Evolutionary conservation across 805 yeast species (phyloP), one percentile per base, ranked within the genome.

Genomic region (Ogataea ramenticola): DNA sequence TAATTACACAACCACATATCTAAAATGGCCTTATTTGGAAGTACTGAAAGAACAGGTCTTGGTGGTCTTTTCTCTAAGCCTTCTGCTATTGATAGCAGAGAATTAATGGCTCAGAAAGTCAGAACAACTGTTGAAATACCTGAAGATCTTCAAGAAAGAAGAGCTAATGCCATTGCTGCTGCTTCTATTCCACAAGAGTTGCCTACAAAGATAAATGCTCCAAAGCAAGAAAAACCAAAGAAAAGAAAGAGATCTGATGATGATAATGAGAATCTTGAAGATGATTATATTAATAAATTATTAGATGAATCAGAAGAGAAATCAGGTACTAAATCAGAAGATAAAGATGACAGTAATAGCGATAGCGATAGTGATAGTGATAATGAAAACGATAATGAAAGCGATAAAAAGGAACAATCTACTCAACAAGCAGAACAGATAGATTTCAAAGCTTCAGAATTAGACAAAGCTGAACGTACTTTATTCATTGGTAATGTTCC

Each of bases 401-500:
- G 52, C n/a, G 56, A 49, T 11, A 49, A 50, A 8, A 51, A 53
- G 36, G 39, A 4, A 4, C 19, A 33, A 12, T 8, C 24, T 16
- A 8, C 32, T 17, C 16, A 17, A 43, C 39, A 16, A 9, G 17
- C 4, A 41, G 46, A 43, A 50, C 62, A 67, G 3, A 54, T 80
- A 39, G 83, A 83, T 63, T 62, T 82, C 47, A 81, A 81, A 58
- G 82, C 79, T 49, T 66, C 66, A n/a, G 96, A 88, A 59, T 67
- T 85, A 40, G 86, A 77, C 52, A 86, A 86, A 62, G 95, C 96
- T 6, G 87, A 84, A 51, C 74, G 82, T 53, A 88, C 96, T 0
- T 70, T 91, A 0, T 93, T 93, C 56, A 81, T 93, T 10, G 98
- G 97, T 37, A 93, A 93, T 61, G 76, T 91, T 14, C 77, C 86